phyloP scores from a whole-genome alignment of 2,329 filamentous ascomycete genomes.

The Colletotrichum sp. region DNA sequence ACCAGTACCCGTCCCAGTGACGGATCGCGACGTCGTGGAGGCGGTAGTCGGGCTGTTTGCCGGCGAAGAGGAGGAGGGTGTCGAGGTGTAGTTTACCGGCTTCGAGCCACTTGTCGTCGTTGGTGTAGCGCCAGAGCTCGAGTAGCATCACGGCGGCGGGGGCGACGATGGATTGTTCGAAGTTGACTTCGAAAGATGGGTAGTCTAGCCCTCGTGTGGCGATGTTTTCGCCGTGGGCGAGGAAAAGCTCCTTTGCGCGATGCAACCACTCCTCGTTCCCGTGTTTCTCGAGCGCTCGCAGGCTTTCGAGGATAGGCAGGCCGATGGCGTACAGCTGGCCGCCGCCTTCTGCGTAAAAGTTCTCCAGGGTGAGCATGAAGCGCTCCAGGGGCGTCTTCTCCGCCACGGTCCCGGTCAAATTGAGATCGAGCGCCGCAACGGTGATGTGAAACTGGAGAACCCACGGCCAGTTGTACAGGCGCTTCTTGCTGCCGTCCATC shows the following conservation, averaged over 20 bases:
- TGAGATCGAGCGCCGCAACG: background rate
- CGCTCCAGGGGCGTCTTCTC: background rate
- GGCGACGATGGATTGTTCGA: conserved; percentile 16
- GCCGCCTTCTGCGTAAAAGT: conserved; percentile 7
- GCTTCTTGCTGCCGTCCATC: background rate
- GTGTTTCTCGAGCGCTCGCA: background rate
- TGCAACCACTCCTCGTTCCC: background rate
- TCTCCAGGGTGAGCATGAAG: conserved; percentile 1
- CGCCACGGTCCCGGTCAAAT: background rate
- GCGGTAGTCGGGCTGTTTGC: conserved; percentile 15
- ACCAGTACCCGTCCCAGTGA: conserved; percentile 19
- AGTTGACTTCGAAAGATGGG: conserved; percentile 10
- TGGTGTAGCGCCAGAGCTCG: conserved; percentile 50
- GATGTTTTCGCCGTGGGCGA: background rate
- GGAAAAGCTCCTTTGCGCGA: background rate
- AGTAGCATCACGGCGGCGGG: conserved; percentile 37
- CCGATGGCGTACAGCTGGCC: conserved; percentile 5
- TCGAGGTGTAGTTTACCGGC: conserved; percentile 4
- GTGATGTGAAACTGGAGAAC: conserved; percentile 8
- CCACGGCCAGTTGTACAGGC: conserved; percentile 14
- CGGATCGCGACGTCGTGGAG: conserved; percentile 13
- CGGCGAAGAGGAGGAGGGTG: background rate
- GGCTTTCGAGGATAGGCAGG: background rate
- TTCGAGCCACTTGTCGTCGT: conserved; percentile 41
- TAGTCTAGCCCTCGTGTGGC: background rate